These are phyloP conservation scores for Porcisia hertigi DNA, from an alignment of 208 protist species.

Conservation along the genomic window DNA sequence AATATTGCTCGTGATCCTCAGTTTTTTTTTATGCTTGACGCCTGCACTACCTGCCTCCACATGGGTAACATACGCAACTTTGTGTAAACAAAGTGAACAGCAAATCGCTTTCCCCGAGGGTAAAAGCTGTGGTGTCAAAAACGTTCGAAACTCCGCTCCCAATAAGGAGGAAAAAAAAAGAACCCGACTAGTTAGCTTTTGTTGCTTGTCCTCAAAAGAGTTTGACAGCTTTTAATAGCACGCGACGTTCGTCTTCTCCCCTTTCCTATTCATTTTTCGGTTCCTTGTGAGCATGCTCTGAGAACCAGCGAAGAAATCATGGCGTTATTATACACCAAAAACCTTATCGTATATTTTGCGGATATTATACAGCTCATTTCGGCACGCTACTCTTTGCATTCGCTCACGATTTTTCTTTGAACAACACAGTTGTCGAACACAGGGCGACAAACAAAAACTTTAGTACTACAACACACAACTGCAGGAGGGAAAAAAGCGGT, in stretches of 20 bases:
- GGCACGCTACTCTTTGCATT: not conserved
- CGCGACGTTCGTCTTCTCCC: not conserved
- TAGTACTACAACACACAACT: constrained; percentile 1
- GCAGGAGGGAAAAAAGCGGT: not conserved
- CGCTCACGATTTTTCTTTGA: not conserved
- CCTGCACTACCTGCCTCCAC: not conserved
- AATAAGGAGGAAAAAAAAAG: constrained; percentile 10
- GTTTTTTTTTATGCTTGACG: not conserved
- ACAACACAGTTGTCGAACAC: not conserved
- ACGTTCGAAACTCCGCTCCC: not conserved
- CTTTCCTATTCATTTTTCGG: not conserved
- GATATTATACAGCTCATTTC: not conserved
- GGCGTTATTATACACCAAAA: not conserved
- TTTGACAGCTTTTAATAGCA: not conserved
- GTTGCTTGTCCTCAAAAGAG: not conserved
- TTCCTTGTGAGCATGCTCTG: not conserved
- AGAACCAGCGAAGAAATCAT: not conserved
- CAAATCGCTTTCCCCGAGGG: not conserved
- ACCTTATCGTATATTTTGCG: not conserved
- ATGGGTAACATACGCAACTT: not conserved
- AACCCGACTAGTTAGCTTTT: not conserved
- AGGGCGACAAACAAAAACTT: not conserved
- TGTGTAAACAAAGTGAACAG: not conserved
- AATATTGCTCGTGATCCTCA: not conserved
- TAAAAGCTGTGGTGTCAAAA: not conserved